Evolutionary conservation across 108 stramenopile genomes (phyloP).

Genomic region (Nannochloropsis granulata): DNA sequence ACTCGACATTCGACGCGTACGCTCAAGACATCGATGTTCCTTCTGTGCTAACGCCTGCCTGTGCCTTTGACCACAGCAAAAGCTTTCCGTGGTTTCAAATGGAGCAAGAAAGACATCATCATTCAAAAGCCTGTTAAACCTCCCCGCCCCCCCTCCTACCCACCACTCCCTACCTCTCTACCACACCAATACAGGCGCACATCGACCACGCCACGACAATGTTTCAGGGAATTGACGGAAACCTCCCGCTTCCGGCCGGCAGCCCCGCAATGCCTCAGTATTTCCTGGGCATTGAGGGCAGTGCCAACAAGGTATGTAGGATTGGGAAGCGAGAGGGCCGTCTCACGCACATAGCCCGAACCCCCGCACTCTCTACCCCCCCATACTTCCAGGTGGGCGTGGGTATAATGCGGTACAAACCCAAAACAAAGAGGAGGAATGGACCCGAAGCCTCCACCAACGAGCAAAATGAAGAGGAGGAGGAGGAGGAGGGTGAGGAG

Average conservation of each 20-base stretch:
- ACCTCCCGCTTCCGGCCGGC: not conserved
- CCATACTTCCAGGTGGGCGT: constrained; percentile 52
- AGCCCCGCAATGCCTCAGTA: not conserved
- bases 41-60: too few relatives aligned
- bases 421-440: not conserved
- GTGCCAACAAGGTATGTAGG: constrained; percentile 72
- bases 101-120: too few relatives aligned
- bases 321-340: not conserved
- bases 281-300: constrained; percentile 92
- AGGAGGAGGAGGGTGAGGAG: not conserved
- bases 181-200: too few relatives aligned
- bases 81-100: too few relatives aligned
- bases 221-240: not conserved
- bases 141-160: too few relatives aligned
- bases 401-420: constrained; percentile 62
- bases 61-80: too few relatives aligned
- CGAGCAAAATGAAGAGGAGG: not conserved
- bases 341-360: not conserved
- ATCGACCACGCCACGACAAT: too few relatives aligned
- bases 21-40: too few relatives aligned
- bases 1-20: too few relatives aligned
- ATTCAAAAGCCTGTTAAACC: too few relatives aligned
- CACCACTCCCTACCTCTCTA: too few relatives aligned
- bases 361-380: not conserved
- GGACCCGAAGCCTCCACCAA: not conserved